Evolutionary conservation across 495 filamentous ascomycete genomes (phyloP).

Genomic region (Hyaloscypha variabilis): DNA sequence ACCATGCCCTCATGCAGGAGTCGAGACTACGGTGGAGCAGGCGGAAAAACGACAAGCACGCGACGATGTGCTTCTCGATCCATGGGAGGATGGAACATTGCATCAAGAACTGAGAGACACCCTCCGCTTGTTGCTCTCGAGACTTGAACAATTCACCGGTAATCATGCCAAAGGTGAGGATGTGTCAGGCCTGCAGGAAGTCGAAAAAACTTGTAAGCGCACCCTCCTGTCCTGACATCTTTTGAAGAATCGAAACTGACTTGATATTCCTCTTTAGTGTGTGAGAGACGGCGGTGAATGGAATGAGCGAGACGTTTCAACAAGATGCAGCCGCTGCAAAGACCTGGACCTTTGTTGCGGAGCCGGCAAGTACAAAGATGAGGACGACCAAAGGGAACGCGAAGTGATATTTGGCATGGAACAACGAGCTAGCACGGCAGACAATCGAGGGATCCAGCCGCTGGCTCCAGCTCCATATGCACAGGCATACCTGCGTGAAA

Average conservation of each 20-base stretch:
- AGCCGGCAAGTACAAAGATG: constrained; percentile 1
- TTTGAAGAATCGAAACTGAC: constrained; percentile 6
- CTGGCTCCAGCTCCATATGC: not conserved
- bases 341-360: not conserved
- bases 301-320: not conserved
- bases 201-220: constrained; percentile 3
- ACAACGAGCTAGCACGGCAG: constrained; percentile 1
- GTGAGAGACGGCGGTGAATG: constrained; percentile 5
- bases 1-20: not conserved
- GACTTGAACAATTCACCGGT: not conserved
- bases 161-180: not conserved
- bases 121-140: not conserved
- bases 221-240: not conserved
- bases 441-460: constrained; percentile 1
- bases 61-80: not conserved
- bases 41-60: not conserved
- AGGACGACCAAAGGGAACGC: constrained; percentile 4
- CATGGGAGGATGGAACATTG: not conserved
- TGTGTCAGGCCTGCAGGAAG: constrained; percentile 5
- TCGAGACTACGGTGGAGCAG: not conserved
- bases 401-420: not conserved
- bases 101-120: not conserved
- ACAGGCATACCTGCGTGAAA: constrained; percentile 3
- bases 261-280: constrained; percentile 4
- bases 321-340: constrained; percentile 14